These are phyloP conservation scores for Scutellaria minor DNA, from an alignment of 257 asterid genomes.

Conservation along the genomic window DNA sequence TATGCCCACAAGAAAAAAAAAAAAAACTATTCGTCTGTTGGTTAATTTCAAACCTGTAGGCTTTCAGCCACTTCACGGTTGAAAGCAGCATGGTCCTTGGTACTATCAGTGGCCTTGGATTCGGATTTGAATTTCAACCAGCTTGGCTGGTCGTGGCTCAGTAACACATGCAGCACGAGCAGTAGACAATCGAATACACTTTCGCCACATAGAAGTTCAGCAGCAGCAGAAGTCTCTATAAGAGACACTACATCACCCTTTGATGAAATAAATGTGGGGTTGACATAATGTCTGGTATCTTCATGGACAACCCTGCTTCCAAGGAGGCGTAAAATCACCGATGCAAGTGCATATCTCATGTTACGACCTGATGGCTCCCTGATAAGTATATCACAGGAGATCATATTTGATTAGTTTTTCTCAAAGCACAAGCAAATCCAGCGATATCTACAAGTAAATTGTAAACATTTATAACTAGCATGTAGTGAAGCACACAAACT, in stretches of 20 bases:
- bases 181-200: slow-evolving; percentile 79
- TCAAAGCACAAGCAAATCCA: slow-evolving; percentile 12
- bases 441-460: background rate
- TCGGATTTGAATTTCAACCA: slow-evolving; percentile 77
- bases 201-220: slow-evolving; percentile 49
- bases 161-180: slow-evolving; percentile 84
- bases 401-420: background rate
- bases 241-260: slow-evolving; percentile 65
- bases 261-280: slow-evolving; percentile 44
- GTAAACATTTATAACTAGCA: background rate
- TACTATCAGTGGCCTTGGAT: slow-evolving; percentile 57
- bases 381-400: slow-evolving; percentile 3
- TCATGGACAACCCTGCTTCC: slow-evolving; percentile 96
- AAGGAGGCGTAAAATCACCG: slow-evolving; percentile 80
- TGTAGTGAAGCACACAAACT: slow-evolving; percentile 7
- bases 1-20: slow-evolving; percentile 1
- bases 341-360: slow-evolving; percentile 78
- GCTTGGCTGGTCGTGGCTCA: slow-evolving; percentile 85
- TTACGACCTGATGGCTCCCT: slow-evolving; percentile 54
- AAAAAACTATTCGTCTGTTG: background rate
- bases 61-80: slow-evolving; percentile 85
- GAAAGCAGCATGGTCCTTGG: slow-evolving; percentile 54
- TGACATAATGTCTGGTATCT: slow-evolving; percentile 61
- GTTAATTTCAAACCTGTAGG: slow-evolving; percentile 70
- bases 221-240: slow-evolving; percentile 54